phyloP scores from a whole-genome alignment of 2,329 filamentous ascomycete genomes.

The Ophiostoma himal-ulmi region DNA sequence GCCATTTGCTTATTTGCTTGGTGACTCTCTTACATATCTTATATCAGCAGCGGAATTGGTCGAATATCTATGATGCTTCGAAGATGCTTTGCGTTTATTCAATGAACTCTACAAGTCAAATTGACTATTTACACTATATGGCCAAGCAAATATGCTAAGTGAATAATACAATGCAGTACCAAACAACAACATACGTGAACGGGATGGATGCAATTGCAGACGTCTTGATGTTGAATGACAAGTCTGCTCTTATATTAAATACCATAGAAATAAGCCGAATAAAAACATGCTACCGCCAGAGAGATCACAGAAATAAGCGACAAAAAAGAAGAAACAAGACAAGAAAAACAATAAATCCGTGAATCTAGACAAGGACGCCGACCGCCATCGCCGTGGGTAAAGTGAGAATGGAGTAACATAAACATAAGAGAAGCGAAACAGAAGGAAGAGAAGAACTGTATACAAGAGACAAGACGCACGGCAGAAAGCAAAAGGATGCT shows the following conservation, averaged over 20 bases:
- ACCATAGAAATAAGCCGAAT: not conserved
- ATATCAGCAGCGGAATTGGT: not conserved
- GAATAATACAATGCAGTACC: not conserved
- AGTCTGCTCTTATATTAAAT: not conserved
- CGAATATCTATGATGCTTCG: not conserved
- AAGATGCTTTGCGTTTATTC: not conserved
- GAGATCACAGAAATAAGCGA: not conserved
- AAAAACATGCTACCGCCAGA: not conserved
- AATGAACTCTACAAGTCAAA: not conserved
- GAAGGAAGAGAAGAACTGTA: not conserved
- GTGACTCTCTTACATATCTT: not conserved
- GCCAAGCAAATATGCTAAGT: not conserved
- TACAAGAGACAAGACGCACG: not conserved
- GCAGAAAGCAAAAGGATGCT: not conserved
- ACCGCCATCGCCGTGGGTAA: not conserved
- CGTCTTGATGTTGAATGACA: conserved; percentile 9
- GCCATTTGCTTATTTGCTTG: not conserved
- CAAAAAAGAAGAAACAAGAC: not conserved
- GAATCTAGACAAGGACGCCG: not conserved
- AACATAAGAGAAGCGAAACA: not conserved
- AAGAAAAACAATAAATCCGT: not conserved
- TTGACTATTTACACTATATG: not conserved
- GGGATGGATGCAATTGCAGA: not conserved
- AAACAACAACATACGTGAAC: not conserved
- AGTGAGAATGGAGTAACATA: not conserved